Evolutionary conservation across 164 flowering plant genomes (phyloP).

Genomic region (Tetracentron sinense): DNA sequence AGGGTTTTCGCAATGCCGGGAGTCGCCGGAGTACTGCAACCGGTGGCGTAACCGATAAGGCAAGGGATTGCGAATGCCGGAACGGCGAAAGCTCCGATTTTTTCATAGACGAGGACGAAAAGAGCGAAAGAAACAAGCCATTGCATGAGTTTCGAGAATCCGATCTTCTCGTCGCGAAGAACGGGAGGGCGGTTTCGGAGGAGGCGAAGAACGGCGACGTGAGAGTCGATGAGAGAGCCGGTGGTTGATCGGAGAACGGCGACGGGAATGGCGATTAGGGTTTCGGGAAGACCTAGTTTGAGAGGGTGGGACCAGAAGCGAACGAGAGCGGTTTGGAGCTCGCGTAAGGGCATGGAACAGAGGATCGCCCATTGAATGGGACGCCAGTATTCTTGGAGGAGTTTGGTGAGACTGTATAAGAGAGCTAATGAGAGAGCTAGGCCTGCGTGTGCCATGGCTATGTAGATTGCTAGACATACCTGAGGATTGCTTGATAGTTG

Average conservation of each 20-base stretch:
- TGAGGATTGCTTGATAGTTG: slow-evolving; percentile 11
- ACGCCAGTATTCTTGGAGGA: slow-evolving; percentile 19
- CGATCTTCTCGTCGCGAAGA: slow-evolving; percentile 7
- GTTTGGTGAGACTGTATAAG: slow-evolving; percentile 12
- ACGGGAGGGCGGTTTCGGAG: slow-evolving; percentile 6
- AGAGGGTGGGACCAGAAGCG: slow-evolving; percentile 22
- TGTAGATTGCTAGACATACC: slow-evolving; percentile 20
- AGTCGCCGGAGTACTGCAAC: slow-evolving; percentile 2
- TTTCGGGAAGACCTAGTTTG: slow-evolving; percentile 19
- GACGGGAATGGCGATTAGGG: slow-evolving; percentile 18
- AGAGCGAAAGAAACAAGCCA: slow-evolving; percentile 20
- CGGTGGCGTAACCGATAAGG: slow-evolving; percentile 15
- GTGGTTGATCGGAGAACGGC: slow-evolving; percentile 18
- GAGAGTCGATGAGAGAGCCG: slow-evolving; percentile 20
- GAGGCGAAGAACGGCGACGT: slow-evolving; percentile 16
- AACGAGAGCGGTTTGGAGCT: slow-evolving; percentile 18
- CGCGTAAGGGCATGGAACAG: slow-evolving; percentile 25
- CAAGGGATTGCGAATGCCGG: slow-evolving; percentile 12
- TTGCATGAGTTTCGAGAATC: slow-evolving; percentile 21
- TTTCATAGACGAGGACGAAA: slow-evolving; percentile 15
- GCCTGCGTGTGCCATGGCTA: slow-evolving; percentile 24
- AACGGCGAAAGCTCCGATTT: slow-evolving; percentile 9
- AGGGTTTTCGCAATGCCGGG: slow-evolving; percentile 17
- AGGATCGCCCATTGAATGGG: slow-evolving; percentile 27
- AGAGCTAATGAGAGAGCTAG: slow-evolving; percentile 16